These are phyloP conservation scores for Fusarium irregulare DNA, from an alignment of 2,329 filamentous ascomycete species.

Conservation along the genomic window DNA sequence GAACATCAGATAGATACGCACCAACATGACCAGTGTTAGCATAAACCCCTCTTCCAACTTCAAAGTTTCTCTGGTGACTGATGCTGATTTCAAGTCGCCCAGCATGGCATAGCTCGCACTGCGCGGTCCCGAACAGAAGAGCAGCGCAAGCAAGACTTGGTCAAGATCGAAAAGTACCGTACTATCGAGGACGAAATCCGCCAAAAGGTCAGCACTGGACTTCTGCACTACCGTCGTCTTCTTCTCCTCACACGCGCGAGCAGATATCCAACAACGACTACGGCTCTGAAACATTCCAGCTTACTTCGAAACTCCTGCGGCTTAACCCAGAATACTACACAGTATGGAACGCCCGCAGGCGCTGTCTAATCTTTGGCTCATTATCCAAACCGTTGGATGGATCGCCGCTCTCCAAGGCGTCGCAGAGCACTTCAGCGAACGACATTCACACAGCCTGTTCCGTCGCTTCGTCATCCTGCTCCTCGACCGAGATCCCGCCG, in stretches of 20 bases:
- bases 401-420: conserved; percentile 66
- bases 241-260: conserved; percentile 26
- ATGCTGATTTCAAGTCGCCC: conserved; percentile 41
- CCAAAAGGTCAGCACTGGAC: conserved; percentile 62
- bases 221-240: conserved; percentile 4
- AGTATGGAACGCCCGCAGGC: conserved; percentile 88
- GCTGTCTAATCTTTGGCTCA: conserved; percentile 70
- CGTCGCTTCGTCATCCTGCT: conserved; percentile 68
- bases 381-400: conserved; percentile 65
- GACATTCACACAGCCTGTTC: conserved; percentile 71
- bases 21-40: conserved; percentile 44
- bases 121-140: conserved; percentile 72
- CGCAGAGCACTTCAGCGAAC: conserved; percentile 64
- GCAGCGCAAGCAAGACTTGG: conserved; percentile 75
- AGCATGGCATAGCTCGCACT: conserved; percentile 88
- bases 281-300: conserved; percentile 68
- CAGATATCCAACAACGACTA: conserved; percentile 58
- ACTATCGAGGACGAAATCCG: conserved; percentile 75
- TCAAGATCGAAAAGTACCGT: conserved; percentile 81
- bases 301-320: conserved; percentile 77
- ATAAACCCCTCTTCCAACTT: not conserved
- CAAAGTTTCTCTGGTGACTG: conserved; percentile 31
- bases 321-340: conserved; percentile 92
- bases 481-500: conserved; percentile 63
- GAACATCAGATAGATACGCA: conserved; percentile 2